These are phyloP conservation scores for Trichosporon coremiiforme DNA, from an alignment of 1,284 basidiomycete species.

Conservation along the genomic window DNA sequence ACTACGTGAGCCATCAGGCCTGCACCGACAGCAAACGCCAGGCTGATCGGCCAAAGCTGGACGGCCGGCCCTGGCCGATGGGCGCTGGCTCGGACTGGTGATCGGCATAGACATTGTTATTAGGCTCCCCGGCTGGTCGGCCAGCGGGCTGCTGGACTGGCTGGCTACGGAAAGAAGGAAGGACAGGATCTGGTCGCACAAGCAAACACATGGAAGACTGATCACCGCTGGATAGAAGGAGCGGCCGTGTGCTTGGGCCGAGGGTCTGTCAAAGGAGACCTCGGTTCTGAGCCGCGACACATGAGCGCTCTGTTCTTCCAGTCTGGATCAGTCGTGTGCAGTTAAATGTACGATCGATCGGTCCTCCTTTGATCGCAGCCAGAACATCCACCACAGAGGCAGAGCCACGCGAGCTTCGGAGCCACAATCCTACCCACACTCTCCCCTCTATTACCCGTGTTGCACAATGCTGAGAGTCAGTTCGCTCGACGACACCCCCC, in stretches of 20 bases:
- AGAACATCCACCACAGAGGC: background rate
- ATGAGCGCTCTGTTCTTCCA: background rate
- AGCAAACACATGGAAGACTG: constrained; percentile 4
- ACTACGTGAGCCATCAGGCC: constrained; percentile 12
- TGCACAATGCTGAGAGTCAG: constrained; percentile 30
- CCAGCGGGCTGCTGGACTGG: background rate
- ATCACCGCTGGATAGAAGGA: background rate
- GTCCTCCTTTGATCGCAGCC: background rate
- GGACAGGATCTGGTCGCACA: background rate
- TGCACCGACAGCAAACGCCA: background rate
- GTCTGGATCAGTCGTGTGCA: background rate
- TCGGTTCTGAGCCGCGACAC: background rate
- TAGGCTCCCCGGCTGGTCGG: background rate
- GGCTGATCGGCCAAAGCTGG: background rate
- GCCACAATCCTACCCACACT: no score
- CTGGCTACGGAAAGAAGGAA: background rate
- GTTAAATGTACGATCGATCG: background rate
- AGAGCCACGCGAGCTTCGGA: background rate
- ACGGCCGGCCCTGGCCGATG: background rate
- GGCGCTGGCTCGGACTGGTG: background rate
- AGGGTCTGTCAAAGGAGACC: background rate
- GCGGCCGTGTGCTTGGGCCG: no score
- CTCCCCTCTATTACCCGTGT: background rate
- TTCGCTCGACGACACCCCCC: constrained; percentile 31
- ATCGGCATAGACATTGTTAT: constrained; percentile 5